phyloP scores from a whole-genome alignment of 2,329 filamentous ascomycete species.

The Myriosclerotinia curreyana region DNA sequence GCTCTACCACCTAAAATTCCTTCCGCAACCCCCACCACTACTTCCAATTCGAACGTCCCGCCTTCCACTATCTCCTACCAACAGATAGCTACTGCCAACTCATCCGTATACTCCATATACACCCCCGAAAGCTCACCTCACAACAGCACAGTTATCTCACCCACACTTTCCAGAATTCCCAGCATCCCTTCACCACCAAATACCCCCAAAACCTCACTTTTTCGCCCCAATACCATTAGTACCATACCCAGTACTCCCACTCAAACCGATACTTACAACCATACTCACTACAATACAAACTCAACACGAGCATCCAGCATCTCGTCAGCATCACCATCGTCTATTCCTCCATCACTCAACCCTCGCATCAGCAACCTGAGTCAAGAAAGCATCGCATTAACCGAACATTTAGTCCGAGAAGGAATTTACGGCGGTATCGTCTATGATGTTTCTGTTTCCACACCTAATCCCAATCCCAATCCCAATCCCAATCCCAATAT shows the following conservation, averaged over 20 bases:
- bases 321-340: background rate
- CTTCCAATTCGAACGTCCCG: background rate
- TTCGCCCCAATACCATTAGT: background rate
- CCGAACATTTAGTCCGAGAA: constrained; percentile 9
- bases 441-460: background rate
- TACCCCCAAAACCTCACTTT: background rate
- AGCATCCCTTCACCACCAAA: constrained; percentile 5
- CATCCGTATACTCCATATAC: background rate
- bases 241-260: background rate
- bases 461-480: background rate
- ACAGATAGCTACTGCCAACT: background rate
- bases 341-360: background rate
- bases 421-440: constrained; percentile 12
- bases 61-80: background rate
- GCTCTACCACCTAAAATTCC: background rate
- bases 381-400: constrained; percentile 1
- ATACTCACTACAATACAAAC: background rate
- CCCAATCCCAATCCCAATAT: too few species aligned
- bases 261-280: background rate
- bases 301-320: background rate
- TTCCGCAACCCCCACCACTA: too few species aligned
- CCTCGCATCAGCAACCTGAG: background rate
- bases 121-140: background rate
- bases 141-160: background rate
- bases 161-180: background rate